Conservation (phyloP, 805 yeast genomes). For the Lipomyces mesembrius region DNA sequence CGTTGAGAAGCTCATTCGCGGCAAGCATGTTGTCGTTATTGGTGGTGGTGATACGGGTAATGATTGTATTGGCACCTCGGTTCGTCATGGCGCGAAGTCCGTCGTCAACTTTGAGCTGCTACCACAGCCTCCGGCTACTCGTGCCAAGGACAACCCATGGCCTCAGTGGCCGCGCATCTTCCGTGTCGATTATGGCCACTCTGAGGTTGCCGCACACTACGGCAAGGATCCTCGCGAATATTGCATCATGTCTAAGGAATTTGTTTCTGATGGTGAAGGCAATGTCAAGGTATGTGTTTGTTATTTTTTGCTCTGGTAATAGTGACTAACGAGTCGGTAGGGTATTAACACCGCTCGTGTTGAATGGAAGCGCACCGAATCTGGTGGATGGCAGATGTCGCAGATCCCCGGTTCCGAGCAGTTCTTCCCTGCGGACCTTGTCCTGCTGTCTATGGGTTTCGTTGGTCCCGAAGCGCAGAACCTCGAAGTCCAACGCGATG, state of each 20-base stretch:
- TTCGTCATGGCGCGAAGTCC: conserved; percentile 95
- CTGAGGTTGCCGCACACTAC: conserved; percentile 91
- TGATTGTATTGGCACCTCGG: conserved; percentile 96
- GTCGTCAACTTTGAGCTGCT: conserved; percentile 92
- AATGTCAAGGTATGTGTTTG: conserved; percentile 61
- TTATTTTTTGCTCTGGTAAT: background rate
- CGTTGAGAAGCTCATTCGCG: conserved; percentile 64
- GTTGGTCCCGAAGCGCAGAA: conserved; percentile 92
- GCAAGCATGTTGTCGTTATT: conserved; percentile 91
- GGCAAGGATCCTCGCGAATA: conserved; percentile 98
- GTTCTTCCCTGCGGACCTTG: conserved; percentile 91
- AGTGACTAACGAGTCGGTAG: conserved; percentile 9
- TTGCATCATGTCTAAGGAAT: conserved; percentile 92
- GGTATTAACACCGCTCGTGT: conserved; percentile 96
- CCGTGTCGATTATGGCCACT: conserved; percentile 97
- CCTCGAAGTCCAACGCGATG: conserved; percentile 66
- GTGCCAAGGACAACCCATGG: conserved; percentile 98
- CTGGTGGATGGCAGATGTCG: conserved; percentile 99
- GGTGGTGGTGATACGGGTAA: conserved; percentile 99
- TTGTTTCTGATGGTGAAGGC: conserved; percentile 92
- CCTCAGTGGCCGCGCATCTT: conserved; percentile 99
- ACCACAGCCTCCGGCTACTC: conserved; percentile 84
- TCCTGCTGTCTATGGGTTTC: conserved; percentile 94
- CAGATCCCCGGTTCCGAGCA: conserved; percentile 96
- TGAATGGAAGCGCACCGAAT: conserved; percentile 94